Base-by-base conservation (phyloP, 2,329 filamentous ascomycete genomes). In the Colletotrichum euphorbiae region DNA sequence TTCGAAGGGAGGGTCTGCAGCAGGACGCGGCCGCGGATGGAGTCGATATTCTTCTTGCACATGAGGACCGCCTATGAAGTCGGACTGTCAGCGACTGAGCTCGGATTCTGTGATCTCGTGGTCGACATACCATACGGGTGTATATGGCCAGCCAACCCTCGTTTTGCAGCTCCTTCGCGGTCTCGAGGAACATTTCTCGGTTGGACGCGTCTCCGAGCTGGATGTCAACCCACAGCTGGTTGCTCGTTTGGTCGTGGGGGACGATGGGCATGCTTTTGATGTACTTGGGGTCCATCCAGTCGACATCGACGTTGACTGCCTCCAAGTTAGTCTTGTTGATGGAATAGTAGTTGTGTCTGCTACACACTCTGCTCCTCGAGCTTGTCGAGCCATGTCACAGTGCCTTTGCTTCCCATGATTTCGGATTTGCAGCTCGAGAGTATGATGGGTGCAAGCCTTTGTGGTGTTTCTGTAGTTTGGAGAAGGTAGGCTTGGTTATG, bases 231-330 rank as follows among this genome's bases (percentile, higher is more conserved):
- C 79, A 82, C 4, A 82, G 76, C 72, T 85, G 83, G 71, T 85
- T 85, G 74, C 81, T 83, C 4, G 83, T 85, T 74, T 83, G 81
- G 69, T 85, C 83, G 65, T 84, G 80, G 28, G 81, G 80, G 4
- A 76, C 77, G 67, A 84, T 79, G 11, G 79, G 78, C 73, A 84
- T 80, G n/a, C 73, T 74, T 62, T 80, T 80, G 69, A 83, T 80
- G 71, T 81, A 84, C 13, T 82, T 80, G 1, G 82, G 80, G 66
- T 83, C 83, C 83, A 85, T 85, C 78, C 81, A 84, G 71, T 85
- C 83, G 24, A 85, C 81, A 67, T 85, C 83, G 61, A 85, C 77
- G 36, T 85, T 81, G 65, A 85, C 83, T 85, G 46, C 57, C 42
- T 28, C 28, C 42, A 1, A 24, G 17, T 60, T 28, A 50, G 19